Evolutionary conservation across 345 rosid species (phyloP).

Genomic region (Populus pruinosa): DNA sequence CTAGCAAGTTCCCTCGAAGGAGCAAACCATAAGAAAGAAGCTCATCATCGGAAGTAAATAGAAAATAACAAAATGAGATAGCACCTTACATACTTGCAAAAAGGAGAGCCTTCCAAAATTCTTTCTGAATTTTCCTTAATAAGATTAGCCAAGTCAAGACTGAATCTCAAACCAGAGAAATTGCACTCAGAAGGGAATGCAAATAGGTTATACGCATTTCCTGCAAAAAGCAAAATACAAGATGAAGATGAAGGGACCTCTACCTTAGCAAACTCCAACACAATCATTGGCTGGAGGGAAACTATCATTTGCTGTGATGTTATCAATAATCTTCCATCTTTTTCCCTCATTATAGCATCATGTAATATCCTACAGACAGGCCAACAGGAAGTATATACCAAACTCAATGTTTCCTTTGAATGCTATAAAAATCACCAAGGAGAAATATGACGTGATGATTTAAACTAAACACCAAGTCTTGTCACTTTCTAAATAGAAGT

Average conservation of each 20-base stretch:
- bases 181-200: slow-evolving; percentile 97
- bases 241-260: not conserved
- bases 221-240: slow-evolving; percentile 40
- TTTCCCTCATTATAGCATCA: not conserved
- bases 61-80: not conserved
- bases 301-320: not conserved
- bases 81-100: slow-evolving; percentile 45
- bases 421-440: not conserved
- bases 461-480: not conserved
- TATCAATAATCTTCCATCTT: not conserved
- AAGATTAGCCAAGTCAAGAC: slow-evolving; percentile 64
- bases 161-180: slow-evolving; percentile 85
- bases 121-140: slow-evolving; percentile 57
- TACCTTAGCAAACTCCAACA: not conserved
- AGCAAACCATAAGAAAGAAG: not conserved
- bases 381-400: not conserved
- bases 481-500: not conserved
- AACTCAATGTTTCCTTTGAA: not conserved
- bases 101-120: slow-evolving; percentile 49
- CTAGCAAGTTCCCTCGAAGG: not conserved
- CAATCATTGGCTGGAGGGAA: not conserved
- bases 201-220: slow-evolving; percentile 64
- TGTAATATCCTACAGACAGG: not conserved
- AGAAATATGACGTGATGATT: not conserved
- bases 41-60: not conserved